These are phyloP conservation scores for Zanthoxylum bungeanum DNA, from an alignment of 345 rosid genomes.

Conservation along the genomic window DNA sequence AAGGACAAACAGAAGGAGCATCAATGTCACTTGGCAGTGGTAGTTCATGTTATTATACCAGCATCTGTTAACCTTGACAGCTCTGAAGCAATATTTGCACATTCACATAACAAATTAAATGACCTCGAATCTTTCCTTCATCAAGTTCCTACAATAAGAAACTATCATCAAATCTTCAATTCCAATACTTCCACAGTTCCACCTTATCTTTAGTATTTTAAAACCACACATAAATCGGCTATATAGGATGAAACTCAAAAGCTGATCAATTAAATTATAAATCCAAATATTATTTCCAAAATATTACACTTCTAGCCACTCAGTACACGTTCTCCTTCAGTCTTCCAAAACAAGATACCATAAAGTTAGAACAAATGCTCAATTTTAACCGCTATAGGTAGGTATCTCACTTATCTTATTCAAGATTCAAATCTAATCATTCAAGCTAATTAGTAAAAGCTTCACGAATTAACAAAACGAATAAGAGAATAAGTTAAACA, in stretches of 20 bases:
- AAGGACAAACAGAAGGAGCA: not conserved
- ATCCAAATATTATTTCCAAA: not conserved
- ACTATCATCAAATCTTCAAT: not conserved
- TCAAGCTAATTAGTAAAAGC: not conserved
- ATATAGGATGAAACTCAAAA: not conserved
- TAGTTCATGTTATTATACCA: not conserved
- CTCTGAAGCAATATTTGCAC: not conserved
- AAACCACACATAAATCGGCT: not conserved
- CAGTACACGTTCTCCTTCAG: not conserved
- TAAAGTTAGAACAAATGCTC: not conserved
- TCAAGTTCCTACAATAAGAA: not conserved
- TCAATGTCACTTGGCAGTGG: not conserved
- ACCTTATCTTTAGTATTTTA: not conserved
- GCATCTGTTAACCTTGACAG: not conserved
- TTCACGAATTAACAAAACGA: not conserved
- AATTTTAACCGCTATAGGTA: not conserved
- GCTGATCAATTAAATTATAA: not conserved
- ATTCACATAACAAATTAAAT: not conserved
- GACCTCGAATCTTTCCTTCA: not conserved
- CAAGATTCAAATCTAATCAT: slow-evolving; percentile 9
- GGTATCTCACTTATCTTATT: not conserved
- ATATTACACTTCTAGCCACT: not conserved
- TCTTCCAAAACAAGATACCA: not conserved
- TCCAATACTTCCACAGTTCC: not conserved
- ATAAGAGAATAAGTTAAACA: not conserved